These are phyloP conservation scores for Tricholoma saponaceum DNA, from an alignment of 768 basidiomycete genomes.

Conservation along the genomic window DNA sequence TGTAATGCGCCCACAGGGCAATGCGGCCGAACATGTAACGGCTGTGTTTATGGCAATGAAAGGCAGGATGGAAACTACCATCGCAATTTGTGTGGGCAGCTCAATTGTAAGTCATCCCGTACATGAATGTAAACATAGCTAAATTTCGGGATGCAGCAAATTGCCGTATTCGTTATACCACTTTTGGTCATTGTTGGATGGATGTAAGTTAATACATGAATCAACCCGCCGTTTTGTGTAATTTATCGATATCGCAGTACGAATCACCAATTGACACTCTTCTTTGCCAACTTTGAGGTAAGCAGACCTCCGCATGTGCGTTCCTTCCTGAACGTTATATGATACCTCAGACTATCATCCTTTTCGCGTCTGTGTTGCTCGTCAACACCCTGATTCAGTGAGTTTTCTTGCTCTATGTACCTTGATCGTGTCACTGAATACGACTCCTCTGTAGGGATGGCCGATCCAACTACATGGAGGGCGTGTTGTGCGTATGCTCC, in stretches of 20 bases:
- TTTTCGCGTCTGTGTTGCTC: conserved; percentile 86
- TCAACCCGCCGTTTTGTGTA: conserved; percentile 4
- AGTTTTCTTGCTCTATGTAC: conserved; percentile 20
- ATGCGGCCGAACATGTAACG: conserved; percentile 83
- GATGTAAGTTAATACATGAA: conserved; percentile 46
- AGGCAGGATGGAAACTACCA: conserved; percentile 57
- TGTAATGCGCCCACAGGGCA: conserved; percentile 40
- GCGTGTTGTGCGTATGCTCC: conserved; percentile 54
- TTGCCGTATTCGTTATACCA: conserved; percentile 82
- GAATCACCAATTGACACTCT: conserved; percentile 69
- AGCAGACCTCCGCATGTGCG: conserved; percentile 5
- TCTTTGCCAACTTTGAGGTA: conserved; percentile 86
- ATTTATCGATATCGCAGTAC: conserved; percentile 34
- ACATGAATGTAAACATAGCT: background rate
- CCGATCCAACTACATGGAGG: conserved; percentile 91
- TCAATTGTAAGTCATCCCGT: conserved; percentile 56
- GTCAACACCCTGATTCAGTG: conserved; percentile 80
- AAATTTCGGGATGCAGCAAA: conserved; percentile 51
- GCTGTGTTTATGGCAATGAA: conserved; percentile 90
- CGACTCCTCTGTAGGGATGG: conserved; percentile 50
- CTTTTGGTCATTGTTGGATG: conserved; percentile 87
- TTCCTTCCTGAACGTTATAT: background rate
- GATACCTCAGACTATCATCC: conserved; percentile 58
- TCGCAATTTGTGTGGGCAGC: conserved; percentile 76
- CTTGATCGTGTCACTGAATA: conserved; percentile 1